Percentiles rank a stretch among this genome's conserved stretches.
Evolutionary conservation across 768 basidiomycete genomes (phyloP).

Genomic region (Phanerochaete carnosa): DNA sequence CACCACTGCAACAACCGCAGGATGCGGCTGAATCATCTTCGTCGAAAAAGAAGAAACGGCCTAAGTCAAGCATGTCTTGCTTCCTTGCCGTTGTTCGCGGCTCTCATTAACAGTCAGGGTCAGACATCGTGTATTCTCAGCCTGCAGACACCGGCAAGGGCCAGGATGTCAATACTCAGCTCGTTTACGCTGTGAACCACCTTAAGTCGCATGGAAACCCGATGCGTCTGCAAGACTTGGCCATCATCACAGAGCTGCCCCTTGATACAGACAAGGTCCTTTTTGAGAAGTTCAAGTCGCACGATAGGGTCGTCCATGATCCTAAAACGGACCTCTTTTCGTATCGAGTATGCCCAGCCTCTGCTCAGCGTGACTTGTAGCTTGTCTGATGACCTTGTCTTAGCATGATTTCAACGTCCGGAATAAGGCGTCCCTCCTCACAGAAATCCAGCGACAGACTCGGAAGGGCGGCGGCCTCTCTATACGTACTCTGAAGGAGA

Average conservation of each 20-base stretch:
- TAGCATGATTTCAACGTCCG: constrained; percentile 87
- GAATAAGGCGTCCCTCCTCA: constrained; percentile 78
- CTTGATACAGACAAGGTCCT: constrained; percentile 68
- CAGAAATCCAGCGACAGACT: constrained; percentile 83
- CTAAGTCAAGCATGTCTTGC: constrained; percentile 55
- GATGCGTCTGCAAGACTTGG: constrained; percentile 85
- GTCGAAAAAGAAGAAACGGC: constrained; percentile 57
- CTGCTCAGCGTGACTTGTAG: background rate
- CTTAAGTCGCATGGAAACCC: constrained; percentile 71
- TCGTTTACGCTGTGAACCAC: constrained; percentile 79
- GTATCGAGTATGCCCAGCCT: constrained; percentile 60
- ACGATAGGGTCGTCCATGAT: constrained; percentile 78
- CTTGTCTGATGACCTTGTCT: background rate
- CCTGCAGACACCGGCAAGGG: constrained; percentile 84
- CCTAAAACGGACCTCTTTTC: constrained; percentile 83
- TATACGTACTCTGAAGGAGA: constrained; percentile 81
- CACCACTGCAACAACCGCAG: constrained; percentile 31
- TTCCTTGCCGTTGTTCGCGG: background rate
- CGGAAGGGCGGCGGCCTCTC: constrained; percentile 83
- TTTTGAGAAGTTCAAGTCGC: constrained; percentile 76
- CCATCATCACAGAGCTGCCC: constrained; percentile 75
- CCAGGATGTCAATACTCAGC: constrained; percentile 79
- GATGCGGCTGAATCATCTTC: constrained; percentile 27
- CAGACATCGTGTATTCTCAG: constrained; percentile 82
- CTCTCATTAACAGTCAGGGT: constrained; percentile 13